Base-by-base conservation (phyloP, 2,329 filamentous ascomycete genomes). In the Truncatella angustata region DNA sequence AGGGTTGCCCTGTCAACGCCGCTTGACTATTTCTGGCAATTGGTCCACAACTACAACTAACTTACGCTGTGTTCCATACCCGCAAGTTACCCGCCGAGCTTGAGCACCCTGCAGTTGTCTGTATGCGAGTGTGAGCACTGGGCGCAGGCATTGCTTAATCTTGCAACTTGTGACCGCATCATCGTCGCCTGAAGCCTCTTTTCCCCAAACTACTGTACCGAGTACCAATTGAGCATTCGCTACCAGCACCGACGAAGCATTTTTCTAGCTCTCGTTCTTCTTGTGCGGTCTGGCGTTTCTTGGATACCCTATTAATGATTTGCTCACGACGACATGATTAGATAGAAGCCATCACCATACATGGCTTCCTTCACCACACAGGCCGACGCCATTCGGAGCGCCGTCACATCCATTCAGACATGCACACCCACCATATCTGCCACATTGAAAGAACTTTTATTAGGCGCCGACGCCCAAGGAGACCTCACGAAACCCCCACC, bases 351-450 rank as follows among this genome's bases (percentile, higher is more conserved):
- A 54, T 46, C 36, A 43, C 50, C 53, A 51, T 57, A 59, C 54
- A 78, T 79, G 75, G 66, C 72, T 70, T 71, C 74, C 54, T 57
- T 70, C 63, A 69, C 72, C 57, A 64, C 64, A 58, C 74, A 75
- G 59, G 65, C 62, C 61, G 75, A 79, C 55, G 73, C 78, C 54
- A 75, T 82, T 62, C 84, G 82, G 62, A 70, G 71, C 54, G 79
- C 80, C 37, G 69, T 84, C 56, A 70, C 76, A 55, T 80, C 76
- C 50, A 73, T 73, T 11, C 68, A 76, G 43, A 82, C 75, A 59
- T 85, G 81, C 67, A 81, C 79, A 39, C 67, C 76, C 20, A 64
- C 74, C 2, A 77, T 72, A 26, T 74, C 76, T 30, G 74, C 77
- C 21, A 65, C 68, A 2, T 63, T 80, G 53, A 78, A 77, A 60